These are phyloP conservation scores for Hypoxylon fragiforme DNA, from an alignment of 495 filamentous ascomycete species.

Conservation along the genomic window DNA sequence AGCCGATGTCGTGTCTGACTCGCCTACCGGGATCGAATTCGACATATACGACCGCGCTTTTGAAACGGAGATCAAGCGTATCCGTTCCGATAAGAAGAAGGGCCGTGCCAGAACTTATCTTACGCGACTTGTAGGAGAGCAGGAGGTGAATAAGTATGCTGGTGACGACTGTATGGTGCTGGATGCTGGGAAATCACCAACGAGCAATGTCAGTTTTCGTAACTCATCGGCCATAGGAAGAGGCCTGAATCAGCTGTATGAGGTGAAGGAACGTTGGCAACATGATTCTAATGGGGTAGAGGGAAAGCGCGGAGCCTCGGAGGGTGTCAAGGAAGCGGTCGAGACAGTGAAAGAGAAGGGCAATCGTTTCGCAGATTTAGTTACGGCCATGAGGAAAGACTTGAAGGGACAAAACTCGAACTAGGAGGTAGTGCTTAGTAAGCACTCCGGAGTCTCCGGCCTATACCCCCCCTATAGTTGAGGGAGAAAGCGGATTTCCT, in stretches of 20 bases:
- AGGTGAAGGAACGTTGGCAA: conserved; percentile 7
- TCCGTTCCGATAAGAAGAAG: conserved; percentile 45
- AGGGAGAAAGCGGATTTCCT: too few species aligned
- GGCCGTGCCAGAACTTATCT: conserved; percentile 36
- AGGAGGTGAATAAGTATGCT: conserved; percentile 33
- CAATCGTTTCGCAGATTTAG: conserved; percentile 31
- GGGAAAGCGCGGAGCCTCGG: conserved; percentile 8
- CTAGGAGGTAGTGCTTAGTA: conserved; percentile 15
- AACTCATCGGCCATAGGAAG: conserved; percentile 10
- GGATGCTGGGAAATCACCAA: conserved; percentile 30
- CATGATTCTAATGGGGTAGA: neutral
- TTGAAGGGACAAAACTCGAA: conserved; percentile 21
- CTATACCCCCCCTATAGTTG: too few species aligned
- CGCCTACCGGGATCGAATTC: conserved; percentile 76
- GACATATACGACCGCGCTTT: conserved; percentile 90
- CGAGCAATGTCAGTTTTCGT: conserved; percentile 4
- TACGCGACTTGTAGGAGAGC: conserved; percentile 33
- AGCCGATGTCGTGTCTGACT: conserved; percentile 71
- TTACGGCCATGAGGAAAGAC: conserved; percentile 26
- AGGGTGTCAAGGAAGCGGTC: conserved; percentile 8
- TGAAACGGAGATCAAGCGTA: conserved; percentile 75
- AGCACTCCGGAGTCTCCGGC: conserved; percentile 15
- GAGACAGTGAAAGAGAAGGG: conserved; percentile 27
- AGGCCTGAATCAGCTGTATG: conserved; percentile 10
- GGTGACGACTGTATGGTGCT: conserved; percentile 36